phyloP scores from a whole-genome alignment of 2,329 filamentous ascomycete species.

The Exutisphaerella laricina region DNA sequence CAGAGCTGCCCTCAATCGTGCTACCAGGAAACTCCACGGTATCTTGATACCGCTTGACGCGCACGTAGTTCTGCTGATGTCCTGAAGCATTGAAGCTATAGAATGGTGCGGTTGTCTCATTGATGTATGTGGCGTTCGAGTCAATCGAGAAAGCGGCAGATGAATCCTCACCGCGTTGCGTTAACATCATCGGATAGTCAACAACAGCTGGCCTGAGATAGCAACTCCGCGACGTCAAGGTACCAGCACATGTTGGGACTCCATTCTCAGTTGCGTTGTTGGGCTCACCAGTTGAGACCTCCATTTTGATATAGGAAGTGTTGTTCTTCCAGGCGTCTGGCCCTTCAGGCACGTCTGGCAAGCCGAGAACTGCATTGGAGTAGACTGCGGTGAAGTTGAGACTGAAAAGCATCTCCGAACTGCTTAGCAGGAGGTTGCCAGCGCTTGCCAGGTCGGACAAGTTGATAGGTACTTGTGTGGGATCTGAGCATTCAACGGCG shows the following conservation, averaged over 20 bases:
- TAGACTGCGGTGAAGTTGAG: too few relatives aligned
- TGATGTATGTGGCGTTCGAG: neutral
- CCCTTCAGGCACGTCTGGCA: too few relatives aligned
- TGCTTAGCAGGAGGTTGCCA: too few relatives aligned
- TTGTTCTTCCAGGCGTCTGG: too few relatives aligned
- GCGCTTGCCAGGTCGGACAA: too few relatives aligned
- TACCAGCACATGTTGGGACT: conserved; percentile 2
- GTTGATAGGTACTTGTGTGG: neutral
- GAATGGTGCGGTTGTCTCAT: neutral
- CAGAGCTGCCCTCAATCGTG: neutral
- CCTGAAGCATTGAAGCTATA: conserved; percentile 1
- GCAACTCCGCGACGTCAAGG: conserved; percentile 3
- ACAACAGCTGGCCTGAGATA: conserved; percentile 3
- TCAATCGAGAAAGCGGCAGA: neutral
- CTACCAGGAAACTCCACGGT: too few relatives aligned
- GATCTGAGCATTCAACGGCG: conserved; percentile 16
- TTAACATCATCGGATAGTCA: conserved; percentile 5
- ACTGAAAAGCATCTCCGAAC: too few relatives aligned
- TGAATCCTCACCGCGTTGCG: neutral
- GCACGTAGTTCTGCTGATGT: conserved; percentile 6
- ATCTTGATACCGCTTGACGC: neutral
- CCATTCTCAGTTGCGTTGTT: too few relatives aligned
- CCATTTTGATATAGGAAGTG: too few relatives aligned
- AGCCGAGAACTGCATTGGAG: too few relatives aligned
- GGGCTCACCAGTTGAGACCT: neutral